Conservation (phyloP, 805 yeast genomes). For the Candida yuanshanica region DNA sequence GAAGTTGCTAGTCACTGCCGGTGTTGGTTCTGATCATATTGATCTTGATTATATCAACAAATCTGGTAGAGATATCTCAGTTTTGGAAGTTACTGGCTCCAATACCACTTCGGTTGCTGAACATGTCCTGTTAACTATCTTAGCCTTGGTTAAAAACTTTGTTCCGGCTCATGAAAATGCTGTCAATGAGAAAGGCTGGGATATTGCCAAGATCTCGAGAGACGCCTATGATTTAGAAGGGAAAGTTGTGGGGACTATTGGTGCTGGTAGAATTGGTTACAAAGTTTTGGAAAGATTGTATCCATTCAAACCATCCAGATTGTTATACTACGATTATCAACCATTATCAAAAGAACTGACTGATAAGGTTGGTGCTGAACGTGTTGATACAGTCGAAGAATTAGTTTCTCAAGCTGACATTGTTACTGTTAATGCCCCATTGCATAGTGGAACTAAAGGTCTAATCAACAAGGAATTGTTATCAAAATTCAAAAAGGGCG, state of each 20-base stretch:
- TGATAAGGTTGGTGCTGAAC: slow-evolving; percentile 50
- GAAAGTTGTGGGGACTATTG: slow-evolving; percentile 74
- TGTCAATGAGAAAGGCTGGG: slow-evolving; percentile 52
- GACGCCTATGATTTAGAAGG: slow-evolving; percentile 71
- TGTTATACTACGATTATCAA: slow-evolving; percentile 73
- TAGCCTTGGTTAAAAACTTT: slow-evolving; percentile 67
- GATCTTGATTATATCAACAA: slow-evolving; percentile 60
- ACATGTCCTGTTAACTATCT: slow-evolving; percentile 70
- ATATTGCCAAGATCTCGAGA: slow-evolving; percentile 71
- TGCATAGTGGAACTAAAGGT: slow-evolving; percentile 65
- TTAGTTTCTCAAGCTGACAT: slow-evolving; percentile 63
- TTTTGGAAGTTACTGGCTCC: slow-evolving; percentile 77
- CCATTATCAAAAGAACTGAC: slow-evolving; percentile 55
- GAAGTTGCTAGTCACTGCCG: slow-evolving; percentile 70
- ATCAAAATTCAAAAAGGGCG: slow-evolving; percentile 66
- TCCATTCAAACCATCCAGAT: slow-evolving; percentile 70
- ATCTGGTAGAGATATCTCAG: slow-evolving; percentile 56
- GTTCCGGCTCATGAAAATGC: slow-evolving; percentile 75
- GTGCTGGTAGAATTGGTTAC: slow-evolving; percentile 78
- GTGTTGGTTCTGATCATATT: slow-evolving; percentile 80
- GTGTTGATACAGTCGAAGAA: slow-evolving; percentile 57
- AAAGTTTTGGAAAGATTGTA: slow-evolving; percentile 65
- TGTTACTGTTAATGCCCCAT: slow-evolving; percentile 73
- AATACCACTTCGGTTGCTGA: slow-evolving; percentile 79
- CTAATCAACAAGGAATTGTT: slow-evolving; percentile 60